phyloP scores from a whole-genome alignment of 345 rosid genomes.

The Citrus cavaleriei region DNA sequence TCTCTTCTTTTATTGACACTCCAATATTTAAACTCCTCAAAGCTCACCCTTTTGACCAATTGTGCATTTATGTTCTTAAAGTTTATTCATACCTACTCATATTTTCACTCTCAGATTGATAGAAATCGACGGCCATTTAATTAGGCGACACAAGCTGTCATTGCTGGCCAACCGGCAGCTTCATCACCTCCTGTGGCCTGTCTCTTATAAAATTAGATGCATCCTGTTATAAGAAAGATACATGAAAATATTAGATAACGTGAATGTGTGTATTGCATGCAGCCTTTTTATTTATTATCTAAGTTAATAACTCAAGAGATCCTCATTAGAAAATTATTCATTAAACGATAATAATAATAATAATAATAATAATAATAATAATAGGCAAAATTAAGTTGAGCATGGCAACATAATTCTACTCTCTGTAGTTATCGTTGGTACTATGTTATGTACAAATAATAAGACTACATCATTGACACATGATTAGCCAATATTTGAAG shows the following conservation, averaged over 20 bases:
- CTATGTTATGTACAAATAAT: neutral
- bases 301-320: too few species aligned
- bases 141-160: neutral
- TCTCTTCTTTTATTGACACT: constrained; percentile 15
- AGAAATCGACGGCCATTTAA: constrained; percentile 14
- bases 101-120: too few species aligned
- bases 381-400: neutral
- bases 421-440: neutral
- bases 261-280: too few species aligned
- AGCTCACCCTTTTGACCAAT: constrained; percentile 26
- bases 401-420: neutral
- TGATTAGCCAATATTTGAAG: neutral
- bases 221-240: too few species aligned
- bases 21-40: constrained; percentile 21
- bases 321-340: too few species aligned
- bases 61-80: constrained; percentile 3
- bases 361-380: too few species aligned
- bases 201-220: neutral
- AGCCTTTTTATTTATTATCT: too few species aligned
- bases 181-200: neutral
- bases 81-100: neutral
- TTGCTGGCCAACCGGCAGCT: constrained; percentile 2
- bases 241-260: too few species aligned
- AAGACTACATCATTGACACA: neutral
- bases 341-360: neutral